Evolutionary conservation across 2,329 filamentous ascomycete species (phyloP), one percentile per base, ranked within the genome.

Genomic region (Exserohilum rostratum): DNA sequence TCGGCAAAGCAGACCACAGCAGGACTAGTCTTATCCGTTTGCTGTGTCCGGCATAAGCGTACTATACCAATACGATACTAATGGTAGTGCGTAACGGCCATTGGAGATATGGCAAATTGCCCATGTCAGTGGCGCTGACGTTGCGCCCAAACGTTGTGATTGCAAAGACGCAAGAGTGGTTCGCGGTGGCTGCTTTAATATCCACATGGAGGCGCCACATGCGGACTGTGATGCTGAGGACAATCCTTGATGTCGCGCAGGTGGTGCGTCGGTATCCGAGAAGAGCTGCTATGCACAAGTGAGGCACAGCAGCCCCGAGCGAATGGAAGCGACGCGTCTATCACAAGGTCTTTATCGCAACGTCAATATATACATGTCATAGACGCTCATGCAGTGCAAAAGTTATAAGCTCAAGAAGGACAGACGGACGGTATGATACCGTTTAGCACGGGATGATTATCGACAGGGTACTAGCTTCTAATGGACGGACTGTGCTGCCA

Each of bases 1-100:
- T 34, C 39, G 29, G 51, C 39, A 15, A 54, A 29, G 46, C 33
- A 44, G 44, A 38, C 51, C 51, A 44, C 46, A 31, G 25, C n/a
- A 38, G 33, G 45, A 38, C 46, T 45, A 53, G 50, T 17, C 43
- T 35, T 20, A 34, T 35, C 20, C 22, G 43, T 46, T 35, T 20
- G 31, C 30, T 22, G 13, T 33, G 31, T 9, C 30, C 31, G 25
- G 31, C 31, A 17, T 25, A 20, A 17, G 31, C 43, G 5, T 35
- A 46, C 17, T 22, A 25, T 43, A 13, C 39, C 27, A 30, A 43
- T 43, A 43, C 39, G 39, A 30, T 18, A 7, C 25, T 30, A 30
- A 30, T n/a, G 7, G n/a, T 30, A 15, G 27, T 10, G 11, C 15
- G 9, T 25, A 30, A 11, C n/a, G 10, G 25, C 12, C n/a, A 43